Evolutionary conservation across 2,329 filamentous ascomycete species (phyloP), one percentile per base, ranked within the genome.

Genomic region (Leptodontidium sp.): DNA sequence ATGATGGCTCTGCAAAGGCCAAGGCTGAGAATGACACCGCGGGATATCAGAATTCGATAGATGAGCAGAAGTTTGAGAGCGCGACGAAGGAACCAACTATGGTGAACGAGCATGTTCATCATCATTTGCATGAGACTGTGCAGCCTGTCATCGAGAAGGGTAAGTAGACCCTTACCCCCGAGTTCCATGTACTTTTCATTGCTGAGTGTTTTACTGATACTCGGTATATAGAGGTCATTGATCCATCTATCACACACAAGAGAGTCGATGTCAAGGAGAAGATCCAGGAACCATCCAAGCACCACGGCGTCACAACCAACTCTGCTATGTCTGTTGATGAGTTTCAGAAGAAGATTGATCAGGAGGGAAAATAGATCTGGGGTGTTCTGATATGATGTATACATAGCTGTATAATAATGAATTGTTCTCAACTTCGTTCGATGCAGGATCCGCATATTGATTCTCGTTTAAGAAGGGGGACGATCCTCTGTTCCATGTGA

Each of bases 211-310:
- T 65, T 70, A 63, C 68, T 62, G n/a, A 61, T 43, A 14, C 26
- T 62, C 8, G 2, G 11, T 26, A 65, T 26, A 65, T 40, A 77
- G 88, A 92, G 71, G 87, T 85, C 0, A 82, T 92, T 35, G 86
- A 90, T 71, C 89, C 89, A 1, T 83, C 87, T 17, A 84, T 93
- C 2, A 83, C 91, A 0, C 91, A 93, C 81, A 92, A 88, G 26
- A 91, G 88, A 1, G 83, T 90, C 0, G 90, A 90, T 0, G 85
- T 93, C 50, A 90, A 93, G 72, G 91, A 93, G 80, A 85, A 86
- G 1, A 90, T 92, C 76, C 88, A 92, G 74, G 87, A 89, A 61
- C 82, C 84, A 9, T 82, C 89, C 1, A 83, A 90, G 66, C 86
- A 91, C 76, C 90, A 93, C 75, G 82, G 84, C 50, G 84, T 88